Evolutionary conservation across 1,284 basidiomycete genomes (phyloP).

Genomic region (Fomes fomentarius): DNA sequence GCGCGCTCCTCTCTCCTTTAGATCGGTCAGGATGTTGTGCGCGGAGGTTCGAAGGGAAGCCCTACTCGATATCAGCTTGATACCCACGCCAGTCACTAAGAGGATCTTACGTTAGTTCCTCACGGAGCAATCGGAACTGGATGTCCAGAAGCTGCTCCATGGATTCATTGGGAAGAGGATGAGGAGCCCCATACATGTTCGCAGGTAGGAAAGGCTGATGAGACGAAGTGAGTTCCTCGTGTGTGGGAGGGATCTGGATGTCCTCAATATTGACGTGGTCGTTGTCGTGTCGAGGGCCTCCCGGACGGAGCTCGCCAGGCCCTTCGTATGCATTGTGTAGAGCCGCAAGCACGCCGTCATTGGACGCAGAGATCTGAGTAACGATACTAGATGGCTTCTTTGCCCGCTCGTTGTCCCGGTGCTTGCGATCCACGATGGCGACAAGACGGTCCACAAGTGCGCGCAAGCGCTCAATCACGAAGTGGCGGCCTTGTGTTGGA

Average conservation of each 20-base stretch:
- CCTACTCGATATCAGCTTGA: constrained; percentile 32
- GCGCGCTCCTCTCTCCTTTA: constrained; percentile 19
- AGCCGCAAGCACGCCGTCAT: constrained; percentile 26
- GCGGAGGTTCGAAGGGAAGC: constrained; percentile 55
- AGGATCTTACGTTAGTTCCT: constrained; percentile 39
- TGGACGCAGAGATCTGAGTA: constrained; percentile 21
- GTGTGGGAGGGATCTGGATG: constrained; percentile 43
- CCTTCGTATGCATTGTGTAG: constrained; percentile 29
- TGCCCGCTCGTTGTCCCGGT: constrained; percentile 22
- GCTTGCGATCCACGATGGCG: constrained; percentile 49
- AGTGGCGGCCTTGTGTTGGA: constrained; percentile 33
- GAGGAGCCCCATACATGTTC: constrained; percentile 43
- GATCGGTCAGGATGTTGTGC: constrained; percentile 35
- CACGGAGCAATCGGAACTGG: constrained; percentile 45
- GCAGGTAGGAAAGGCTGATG: constrained; percentile 39
- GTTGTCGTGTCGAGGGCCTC: constrained; percentile 51
- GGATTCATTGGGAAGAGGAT: constrained; percentile 36
- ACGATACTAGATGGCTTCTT: constrained; percentile 36
- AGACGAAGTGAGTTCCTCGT: constrained; percentile 37
- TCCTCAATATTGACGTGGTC: constrained; percentile 38
- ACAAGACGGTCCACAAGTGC: constrained; percentile 45
- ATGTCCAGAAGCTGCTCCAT: constrained; percentile 41
- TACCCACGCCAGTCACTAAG: not conserved
- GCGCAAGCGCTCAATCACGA: constrained; percentile 43
- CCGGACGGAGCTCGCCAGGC: constrained; percentile 38